phyloP scores from a whole-genome alignment of 352 stramenopile species.

The Globisporangium perplexum region DNA sequence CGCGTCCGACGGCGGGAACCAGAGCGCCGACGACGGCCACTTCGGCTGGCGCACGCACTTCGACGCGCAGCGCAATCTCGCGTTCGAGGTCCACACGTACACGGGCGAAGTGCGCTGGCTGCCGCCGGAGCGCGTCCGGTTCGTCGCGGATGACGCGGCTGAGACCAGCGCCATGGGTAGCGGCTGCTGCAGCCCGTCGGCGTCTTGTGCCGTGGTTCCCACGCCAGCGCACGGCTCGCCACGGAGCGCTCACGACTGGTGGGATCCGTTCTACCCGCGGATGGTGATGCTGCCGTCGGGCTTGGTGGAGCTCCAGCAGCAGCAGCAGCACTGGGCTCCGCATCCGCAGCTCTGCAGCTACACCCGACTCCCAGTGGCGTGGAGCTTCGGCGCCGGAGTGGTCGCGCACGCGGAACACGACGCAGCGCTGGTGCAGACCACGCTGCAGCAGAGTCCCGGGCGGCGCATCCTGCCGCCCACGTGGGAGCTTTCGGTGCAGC shows the following conservation, averaged over 20 bases:
- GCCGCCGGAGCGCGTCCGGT: slow-evolving; percentile 34
- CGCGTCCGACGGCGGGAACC: too few relatives aligned
- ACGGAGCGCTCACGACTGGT: slow-evolving; percentile 20
- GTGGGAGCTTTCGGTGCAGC: slow-evolving; percentile 36
- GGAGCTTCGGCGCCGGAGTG: slow-evolving; percentile 5
- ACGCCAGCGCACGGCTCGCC: slow-evolving; percentile 1
- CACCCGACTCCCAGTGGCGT: slow-evolving; percentile 36
- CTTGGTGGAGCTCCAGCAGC: slow-evolving; percentile 29
- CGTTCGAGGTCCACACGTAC: slow-evolving; percentile 61
- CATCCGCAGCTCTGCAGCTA: slow-evolving; percentile 26
- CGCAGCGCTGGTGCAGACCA: not conserved
- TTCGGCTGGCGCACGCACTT: slow-evolving; percentile 61
- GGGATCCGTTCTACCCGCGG: slow-evolving; percentile 42
- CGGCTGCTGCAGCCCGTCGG: not conserved
- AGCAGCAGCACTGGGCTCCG: slow-evolving; percentile 13
- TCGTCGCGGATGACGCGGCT: slow-evolving; percentile 38
- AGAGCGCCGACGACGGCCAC: not conserved
- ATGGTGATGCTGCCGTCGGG: slow-evolving; percentile 58
- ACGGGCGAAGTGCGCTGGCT: slow-evolving; percentile 74
- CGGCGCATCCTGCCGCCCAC: slow-evolving; percentile 47
- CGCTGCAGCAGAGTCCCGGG: slow-evolving; percentile 8
- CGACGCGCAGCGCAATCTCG: slow-evolving; percentile 38
- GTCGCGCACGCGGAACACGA: not conserved
- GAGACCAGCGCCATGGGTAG: not conserved
- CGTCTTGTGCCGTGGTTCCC: not conserved